Conservation (phyloP, 345 rosid genomes). For the Dipteronia sinensis region DNA sequence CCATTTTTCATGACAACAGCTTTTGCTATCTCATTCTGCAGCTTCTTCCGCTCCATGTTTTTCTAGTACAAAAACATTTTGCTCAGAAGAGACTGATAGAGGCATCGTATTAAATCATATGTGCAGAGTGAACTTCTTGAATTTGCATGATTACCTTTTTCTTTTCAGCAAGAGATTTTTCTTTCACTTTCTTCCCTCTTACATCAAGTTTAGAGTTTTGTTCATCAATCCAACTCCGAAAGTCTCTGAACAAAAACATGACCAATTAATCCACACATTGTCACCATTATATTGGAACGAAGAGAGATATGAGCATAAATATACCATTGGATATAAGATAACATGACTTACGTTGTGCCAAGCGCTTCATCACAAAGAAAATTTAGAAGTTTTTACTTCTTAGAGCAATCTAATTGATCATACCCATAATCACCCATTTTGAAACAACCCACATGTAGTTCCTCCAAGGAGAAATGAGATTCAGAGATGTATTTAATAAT, state of each 20-base stretch:
- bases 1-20: constrained; percentile 47
- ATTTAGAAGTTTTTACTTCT: constrained; percentile 56
- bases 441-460: constrained; percentile 39
- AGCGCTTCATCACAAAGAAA: constrained; percentile 66
- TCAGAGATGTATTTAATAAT: constrained; percentile 44
- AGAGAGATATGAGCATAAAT: background rate
- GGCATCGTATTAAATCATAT: background rate
- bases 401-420: constrained; percentile 36
- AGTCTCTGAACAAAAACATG: constrained; percentile 29
- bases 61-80: constrained; percentile 38
- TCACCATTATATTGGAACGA: background rate
- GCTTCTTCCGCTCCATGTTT: constrained; percentile 53
- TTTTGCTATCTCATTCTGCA: constrained; percentile 59
- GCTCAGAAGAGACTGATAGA: background rate
- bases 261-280: background rate
- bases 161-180: constrained; percentile 50
- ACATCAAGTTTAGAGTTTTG: constrained; percentile 38
- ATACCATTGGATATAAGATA: background rate
- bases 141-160: constrained; percentile 46
- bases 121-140: background rate
- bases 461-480: constrained; percentile 34
- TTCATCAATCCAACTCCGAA: constrained; percentile 61
- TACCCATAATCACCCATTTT: constrained; percentile 43
- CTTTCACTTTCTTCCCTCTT: constrained; percentile 24
- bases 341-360: constrained; percentile 49